Percentiles rank a stretch among this genome's conserved stretches.
These are phyloP conservation scores for Umbilicaria muhlenbergii DNA, from an alignment of 495 filamentous ascomycete genomes.

Conservation along the genomic window DNA sequence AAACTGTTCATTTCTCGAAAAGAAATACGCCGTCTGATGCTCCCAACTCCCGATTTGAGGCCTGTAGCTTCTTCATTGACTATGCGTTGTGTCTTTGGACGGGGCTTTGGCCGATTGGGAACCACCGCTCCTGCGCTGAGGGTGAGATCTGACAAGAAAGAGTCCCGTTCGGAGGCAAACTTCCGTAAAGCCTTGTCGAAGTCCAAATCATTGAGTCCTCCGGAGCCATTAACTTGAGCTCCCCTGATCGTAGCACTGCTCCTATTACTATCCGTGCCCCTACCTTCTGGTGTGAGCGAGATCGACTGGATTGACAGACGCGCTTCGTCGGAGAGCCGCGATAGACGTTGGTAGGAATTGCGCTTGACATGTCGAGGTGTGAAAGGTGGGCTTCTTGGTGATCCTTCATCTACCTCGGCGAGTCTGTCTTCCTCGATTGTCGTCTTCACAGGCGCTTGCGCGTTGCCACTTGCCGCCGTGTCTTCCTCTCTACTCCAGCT, in stretches of 20 bases:
- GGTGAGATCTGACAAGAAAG: conserved; percentile 82
- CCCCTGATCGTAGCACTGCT: conserved; percentile 76
- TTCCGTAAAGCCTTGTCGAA: conserved; percentile 86
- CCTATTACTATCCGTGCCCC: conserved; percentile 62
- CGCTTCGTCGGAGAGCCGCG: conserved; percentile 43
- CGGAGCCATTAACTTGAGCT: conserved; percentile 24
- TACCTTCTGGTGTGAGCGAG: conserved; percentile 36
- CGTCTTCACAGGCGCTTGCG: conserved; percentile 43
- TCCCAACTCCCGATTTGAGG: conserved; percentile 47
- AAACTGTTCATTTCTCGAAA: conserved; percentile 88
- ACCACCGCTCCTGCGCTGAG: conserved; percentile 75
- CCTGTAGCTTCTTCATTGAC: conserved; percentile 51
- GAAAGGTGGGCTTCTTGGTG: conserved; percentile 25
- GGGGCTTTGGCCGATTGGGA: conserved; percentile 47
- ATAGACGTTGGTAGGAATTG: conserved; percentile 50
- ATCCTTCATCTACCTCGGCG: conserved; percentile 34
- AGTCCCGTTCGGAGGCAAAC: conserved; percentile 86
- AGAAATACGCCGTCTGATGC: conserved; percentile 73
- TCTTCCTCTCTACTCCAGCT: conserved; percentile 36
- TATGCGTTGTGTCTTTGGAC: conserved; percentile 67
- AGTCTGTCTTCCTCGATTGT: conserved; percentile 74
- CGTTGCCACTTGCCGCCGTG: conserved; percentile 25
- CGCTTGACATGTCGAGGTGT: conserved; percentile 44
- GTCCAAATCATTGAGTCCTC: conserved; percentile 50
- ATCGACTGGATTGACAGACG: conserved; percentile 51